phyloP scores from a whole-genome alignment of 2,329 filamentous ascomycete genomes.

The Xylariaceae sp. region DNA sequence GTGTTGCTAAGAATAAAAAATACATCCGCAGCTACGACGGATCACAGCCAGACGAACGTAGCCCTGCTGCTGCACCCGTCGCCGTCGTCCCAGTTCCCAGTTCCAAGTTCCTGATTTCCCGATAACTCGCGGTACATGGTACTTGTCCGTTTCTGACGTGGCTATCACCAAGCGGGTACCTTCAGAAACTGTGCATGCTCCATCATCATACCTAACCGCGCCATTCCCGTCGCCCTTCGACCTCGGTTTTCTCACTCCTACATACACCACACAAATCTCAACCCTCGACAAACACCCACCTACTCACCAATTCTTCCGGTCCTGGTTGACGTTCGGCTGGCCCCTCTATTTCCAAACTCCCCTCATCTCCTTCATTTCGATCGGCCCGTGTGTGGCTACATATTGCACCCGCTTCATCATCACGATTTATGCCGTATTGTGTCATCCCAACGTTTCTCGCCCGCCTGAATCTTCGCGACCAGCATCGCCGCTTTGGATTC shows the following conservation, averaged over 20 bases:
- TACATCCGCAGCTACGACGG: no score
- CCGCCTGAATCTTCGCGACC: constrained; percentile 18
- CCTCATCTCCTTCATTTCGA: constrained; percentile 5
- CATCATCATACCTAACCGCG: background rate
- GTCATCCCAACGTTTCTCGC: constrained; percentile 22
- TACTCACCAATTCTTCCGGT: constrained; percentile 5
- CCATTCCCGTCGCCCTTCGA: constrained; percentile 12
- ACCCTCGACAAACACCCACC: constrained; percentile 1
- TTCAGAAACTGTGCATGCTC: background rate
- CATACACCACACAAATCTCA: background rate
- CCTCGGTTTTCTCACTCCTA: constrained; percentile 8
- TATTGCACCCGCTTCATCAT: constrained; percentile 14
- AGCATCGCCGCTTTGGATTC: constrained; percentile 22
- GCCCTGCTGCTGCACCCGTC: no score
- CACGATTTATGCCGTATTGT: constrained; percentile 25
- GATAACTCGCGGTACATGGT: background rate
- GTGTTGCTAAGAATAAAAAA: background rate
- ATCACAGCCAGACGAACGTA: no score
- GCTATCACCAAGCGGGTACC: constrained; percentile 4
- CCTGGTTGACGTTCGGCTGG: constrained; percentile 18
- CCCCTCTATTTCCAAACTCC: constrained; percentile 13
- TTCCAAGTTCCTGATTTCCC: background rate
- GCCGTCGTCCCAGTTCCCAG: no score
- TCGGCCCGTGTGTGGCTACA: constrained; percentile 16
- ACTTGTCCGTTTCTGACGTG: background rate